These are phyloP conservation scores for Termitomyces sp. DNA, from an alignment of 768 basidiomycete species.

Conservation along the genomic window DNA sequence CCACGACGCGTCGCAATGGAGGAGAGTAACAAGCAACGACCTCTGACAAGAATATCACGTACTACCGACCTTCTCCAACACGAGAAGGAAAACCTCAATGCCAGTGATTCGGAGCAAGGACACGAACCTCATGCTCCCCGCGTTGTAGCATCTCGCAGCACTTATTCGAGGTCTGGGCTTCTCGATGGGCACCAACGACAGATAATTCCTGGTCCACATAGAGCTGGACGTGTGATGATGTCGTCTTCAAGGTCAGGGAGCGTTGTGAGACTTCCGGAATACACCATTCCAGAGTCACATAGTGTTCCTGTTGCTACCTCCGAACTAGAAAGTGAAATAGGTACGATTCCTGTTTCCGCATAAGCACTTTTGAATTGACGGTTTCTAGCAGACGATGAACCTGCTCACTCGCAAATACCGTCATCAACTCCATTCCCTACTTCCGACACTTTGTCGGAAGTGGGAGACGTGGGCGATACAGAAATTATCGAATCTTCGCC, in stretches of 20 bases:
- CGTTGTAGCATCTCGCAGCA: conserved; percentile 6
- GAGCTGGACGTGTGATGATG: conserved; percentile 51
- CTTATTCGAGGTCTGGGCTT: conserved; percentile 25
- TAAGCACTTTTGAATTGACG: neutral
- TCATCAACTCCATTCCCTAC: conserved; percentile 20
- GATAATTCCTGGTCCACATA: conserved; percentile 39
- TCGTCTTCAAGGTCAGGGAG: conserved; percentile 20
- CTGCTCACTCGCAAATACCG: conserved; percentile 3
- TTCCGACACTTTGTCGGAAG: conserved; percentile 9
- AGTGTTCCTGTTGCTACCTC: conserved; percentile 31
- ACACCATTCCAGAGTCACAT: conserved; percentile 22
- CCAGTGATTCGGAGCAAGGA: conserved; percentile 31
- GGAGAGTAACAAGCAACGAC: conserved; percentile 24
- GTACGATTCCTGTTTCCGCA: conserved; percentile 18
- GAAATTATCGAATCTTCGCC: conserved; percentile 27
- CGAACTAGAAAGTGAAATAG: conserved; percentile 36
- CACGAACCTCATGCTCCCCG: conserved; percentile 27
- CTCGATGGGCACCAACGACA: conserved; percentile 31
- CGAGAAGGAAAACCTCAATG: conserved; percentile 45
- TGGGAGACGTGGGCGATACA: conserved; percentile 25
- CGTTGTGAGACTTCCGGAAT: conserved; percentile 8
- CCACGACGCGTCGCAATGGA: conserved; percentile 42
- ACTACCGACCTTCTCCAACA: conserved; percentile 32
- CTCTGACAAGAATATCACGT: conserved; percentile 12
- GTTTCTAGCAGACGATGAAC: conserved; percentile 18